Base-by-base conservation (phyloP, 495 filamentous ascomycete species). In the Penicillium canescens region DNA sequence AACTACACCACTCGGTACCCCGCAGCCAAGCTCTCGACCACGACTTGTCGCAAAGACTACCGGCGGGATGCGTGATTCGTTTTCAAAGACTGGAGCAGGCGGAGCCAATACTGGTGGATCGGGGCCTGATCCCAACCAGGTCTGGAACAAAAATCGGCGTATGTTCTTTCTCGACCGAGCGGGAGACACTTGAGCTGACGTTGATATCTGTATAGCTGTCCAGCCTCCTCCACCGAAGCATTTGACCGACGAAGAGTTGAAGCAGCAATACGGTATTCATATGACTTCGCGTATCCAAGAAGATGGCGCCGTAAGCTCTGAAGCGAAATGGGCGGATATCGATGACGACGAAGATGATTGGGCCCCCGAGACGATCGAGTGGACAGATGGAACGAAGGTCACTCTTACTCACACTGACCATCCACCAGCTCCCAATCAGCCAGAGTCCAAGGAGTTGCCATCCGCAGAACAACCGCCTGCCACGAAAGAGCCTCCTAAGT, bases 61-160 rank as follows among this genome's bases (percentile, higher is more conserved):
- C 5, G 75, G 77, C 55, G 80, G 81, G 21, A 68, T 78, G 46
- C 76, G 82, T 42, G 78, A 81, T 52, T 75, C 77, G 1, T 60
- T 81, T 42, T 77, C 76, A 21, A 83, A 81, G 37, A 56, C 69
- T 12, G 69, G 74, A 24, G 53, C 73, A 48, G 65, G 69, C 43
- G 79, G 69, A 57, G 52, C 66, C 16, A 79, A 69, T 38, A 72
- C 76, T 53, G 81, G 78, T 31, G 72, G 70, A 50, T 67, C 71
- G 43, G 84, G 81, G 11, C 85, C 85, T 35, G 85, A 96, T 70
- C 86, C 74, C 67, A 85, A 78, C 73, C 86, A 74, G 66, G 94
- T 99, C 20, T 99, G 94, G 94, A 99, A 98, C 68, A 96, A 92
- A 72, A 99, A 99, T 66, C 82, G 89, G 79, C 91, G 93, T 97